Base-by-base conservation (phyloP, 768 basidiomycete species). In the Dentipellis fragilis region DNA sequence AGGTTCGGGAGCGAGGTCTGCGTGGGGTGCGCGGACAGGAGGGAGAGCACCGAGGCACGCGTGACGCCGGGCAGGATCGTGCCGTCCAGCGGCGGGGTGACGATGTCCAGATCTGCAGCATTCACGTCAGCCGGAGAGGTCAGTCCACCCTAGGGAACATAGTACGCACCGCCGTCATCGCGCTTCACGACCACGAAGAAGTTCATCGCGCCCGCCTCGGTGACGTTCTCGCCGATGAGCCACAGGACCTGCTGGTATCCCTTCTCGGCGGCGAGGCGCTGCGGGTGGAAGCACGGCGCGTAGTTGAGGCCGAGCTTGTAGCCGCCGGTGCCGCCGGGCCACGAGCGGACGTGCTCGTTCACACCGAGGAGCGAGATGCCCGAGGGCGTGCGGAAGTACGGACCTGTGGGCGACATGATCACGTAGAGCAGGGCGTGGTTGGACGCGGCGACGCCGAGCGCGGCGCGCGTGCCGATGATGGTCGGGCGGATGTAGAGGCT, bases 11-110 rank as follows among this genome's bases (percentile, higher is more conserved):
- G 69, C 51, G 57, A 54, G 49, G 59, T 64, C 37, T 69, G 68
- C 12, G 58, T 77, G 0, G 73, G 71, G 59, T 90, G 89, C 9
- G 81, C 83, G 14, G 80, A 72, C 4, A 81, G 79, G 46, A 97
- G 83, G 0, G 75, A 64, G 39, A 96, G 78, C 45, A 89, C 83
- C 23, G 90, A 93, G 63, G 88, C 87, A 59, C 94, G 84, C 7
- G 93, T 96, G 22, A 97, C 83, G 47, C 94, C 92, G 2, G 93
- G 93, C 1, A 98, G 80, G 64, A 97, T 91, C 70, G 90, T 87
- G 51, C 93, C 93, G 66, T 89, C 91, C 57, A 96, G 72, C 12
- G 91, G 87, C 2, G 94, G 89, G 1, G 95, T 96, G 59, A 91
- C 75, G 53, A 96, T 76, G 67, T 97, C 92, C 57, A 81, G 67